phyloP scores from a whole-genome alignment of 1,284 basidiomycete species.

The Coriolopsis trogii region DNA sequence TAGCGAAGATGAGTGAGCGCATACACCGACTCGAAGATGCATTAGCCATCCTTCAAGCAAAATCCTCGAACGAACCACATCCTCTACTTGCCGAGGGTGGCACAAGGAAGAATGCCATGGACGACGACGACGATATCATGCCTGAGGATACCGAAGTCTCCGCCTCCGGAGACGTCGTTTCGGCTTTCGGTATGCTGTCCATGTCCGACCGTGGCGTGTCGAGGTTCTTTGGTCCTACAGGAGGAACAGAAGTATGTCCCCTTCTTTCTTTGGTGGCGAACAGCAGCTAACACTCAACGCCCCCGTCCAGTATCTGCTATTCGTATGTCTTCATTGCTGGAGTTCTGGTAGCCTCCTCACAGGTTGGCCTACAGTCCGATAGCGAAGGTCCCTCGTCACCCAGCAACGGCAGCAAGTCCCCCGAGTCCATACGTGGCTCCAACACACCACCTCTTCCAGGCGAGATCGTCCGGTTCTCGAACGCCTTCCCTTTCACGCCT shows the following conservation, averaged over 20 bases:
- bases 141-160: constrained; percentile 6
- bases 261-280: background rate
- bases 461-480: constrained; percentile 56
- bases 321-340: constrained; percentile 24
- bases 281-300: constrained; percentile 9
- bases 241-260: constrained; percentile 51
- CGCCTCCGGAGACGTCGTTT: constrained; percentile 25
- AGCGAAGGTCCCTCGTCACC: constrained; percentile 29
- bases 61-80: constrained; percentile 53
- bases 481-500: constrained; percentile 66
- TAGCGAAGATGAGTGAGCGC: constrained; percentile 71
- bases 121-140: constrained; percentile 25
- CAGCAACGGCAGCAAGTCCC: constrained; percentile 29
- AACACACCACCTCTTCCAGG: constrained; percentile 39
- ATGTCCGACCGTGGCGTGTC: constrained; percentile 62
- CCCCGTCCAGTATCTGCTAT: constrained; percentile 31
- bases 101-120: constrained; percentile 45
- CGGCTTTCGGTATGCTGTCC: constrained; percentile 58
- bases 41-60: constrained; percentile 50
- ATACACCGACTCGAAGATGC: constrained; percentile 79
- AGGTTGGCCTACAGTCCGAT: constrained; percentile 26
- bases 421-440: constrained; percentile 38
- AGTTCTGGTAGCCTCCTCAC: constrained; percentile 3
- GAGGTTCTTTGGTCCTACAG: constrained; percentile 68
- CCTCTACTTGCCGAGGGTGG: constrained; percentile 62